A percentile compares a stretch with the other conserved stretches of the same genome.
phyloP scores from a whole-genome alignment of 2,329 filamentous ascomycete species.

The Teratosphaeria destructans region DNA sequence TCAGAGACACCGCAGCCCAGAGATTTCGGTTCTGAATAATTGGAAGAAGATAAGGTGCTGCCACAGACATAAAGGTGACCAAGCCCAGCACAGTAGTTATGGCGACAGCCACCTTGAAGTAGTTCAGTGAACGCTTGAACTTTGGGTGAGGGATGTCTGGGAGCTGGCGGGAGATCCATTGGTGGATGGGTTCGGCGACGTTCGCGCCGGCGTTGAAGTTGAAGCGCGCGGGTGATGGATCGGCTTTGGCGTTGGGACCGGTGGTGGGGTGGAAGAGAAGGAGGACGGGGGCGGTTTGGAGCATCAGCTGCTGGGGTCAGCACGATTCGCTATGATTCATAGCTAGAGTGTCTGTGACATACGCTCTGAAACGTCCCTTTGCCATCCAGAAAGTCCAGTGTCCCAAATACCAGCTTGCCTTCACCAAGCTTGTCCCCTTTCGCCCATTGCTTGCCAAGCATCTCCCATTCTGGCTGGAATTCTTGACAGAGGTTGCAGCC shows the following conservation, averaged over 20 bases:
- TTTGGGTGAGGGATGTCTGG: conserved; percentile 62
- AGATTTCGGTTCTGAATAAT: conserved; percentile 81
- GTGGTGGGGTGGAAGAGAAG: conserved; percentile 76
- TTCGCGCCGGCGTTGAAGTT: conserved; percentile 69
- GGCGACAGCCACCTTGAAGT: conserved; percentile 58
- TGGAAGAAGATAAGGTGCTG: conserved; percentile 69
- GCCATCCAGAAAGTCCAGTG: conserved; percentile 79
- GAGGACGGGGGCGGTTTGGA: conserved; percentile 89
- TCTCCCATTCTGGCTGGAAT: conserved; percentile 89
- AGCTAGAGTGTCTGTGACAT: conserved; percentile 20
- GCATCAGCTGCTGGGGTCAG: conserved; percentile 55
- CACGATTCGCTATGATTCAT: background rate
- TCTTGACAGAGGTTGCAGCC: conserved; percentile 79
- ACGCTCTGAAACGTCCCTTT: conserved; percentile 80
- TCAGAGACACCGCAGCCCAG: conserved; percentile 84
- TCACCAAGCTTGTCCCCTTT: conserved; percentile 69
- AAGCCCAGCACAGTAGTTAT: conserved; percentile 60
- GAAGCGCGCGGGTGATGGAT: conserved; percentile 61
- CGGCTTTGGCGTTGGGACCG: conserved; percentile 65
- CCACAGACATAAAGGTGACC: conserved; percentile 58
- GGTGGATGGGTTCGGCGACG: conserved; percentile 65
- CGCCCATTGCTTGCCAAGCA: conserved; percentile 76
- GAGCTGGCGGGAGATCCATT: conserved; percentile 69
- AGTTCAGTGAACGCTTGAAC: conserved; percentile 82
- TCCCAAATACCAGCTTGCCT: conserved; percentile 66